Conservation (phyloP, 176 grass and related monocot species). For the Alloteropsis semialata region DNA sequence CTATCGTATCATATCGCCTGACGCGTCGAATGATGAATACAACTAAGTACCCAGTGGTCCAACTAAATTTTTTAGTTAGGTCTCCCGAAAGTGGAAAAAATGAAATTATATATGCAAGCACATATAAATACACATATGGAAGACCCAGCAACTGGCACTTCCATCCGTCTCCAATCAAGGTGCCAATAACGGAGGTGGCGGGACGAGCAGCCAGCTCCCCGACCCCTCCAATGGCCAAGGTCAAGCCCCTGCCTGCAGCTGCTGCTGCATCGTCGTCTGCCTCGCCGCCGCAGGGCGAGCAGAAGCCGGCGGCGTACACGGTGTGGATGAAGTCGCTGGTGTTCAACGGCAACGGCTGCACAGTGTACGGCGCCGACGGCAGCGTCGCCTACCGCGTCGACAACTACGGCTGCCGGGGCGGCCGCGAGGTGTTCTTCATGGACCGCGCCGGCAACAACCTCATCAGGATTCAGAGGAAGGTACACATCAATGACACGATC, state of each 20-base stretch:
- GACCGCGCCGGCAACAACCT: constrained; percentile 48
- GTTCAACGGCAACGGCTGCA: constrained; percentile 69
- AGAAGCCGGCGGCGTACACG: constrained; percentile 39
- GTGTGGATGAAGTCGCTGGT: constrained; percentile 91
- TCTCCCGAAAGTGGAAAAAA: neutral
- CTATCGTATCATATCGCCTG: constrained; percentile 18
- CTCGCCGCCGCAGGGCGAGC: neutral
- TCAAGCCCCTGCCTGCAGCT: constrained; percentile 3
- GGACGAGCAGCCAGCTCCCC: neutral
- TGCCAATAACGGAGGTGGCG: neutral
- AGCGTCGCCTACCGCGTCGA: constrained; percentile 62
- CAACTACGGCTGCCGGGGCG: constrained; percentile 61
- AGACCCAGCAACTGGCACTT: neutral
- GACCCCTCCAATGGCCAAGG: constrained; percentile 12
- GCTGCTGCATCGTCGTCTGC: neutral
- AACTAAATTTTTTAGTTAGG: neutral
- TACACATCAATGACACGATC: neutral
- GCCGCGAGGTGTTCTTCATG: constrained; percentile 64
- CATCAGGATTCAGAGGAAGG: constrained; percentile 49
- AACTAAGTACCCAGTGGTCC: neutral
- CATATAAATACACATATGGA: neutral
- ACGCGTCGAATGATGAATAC: constrained; percentile 5
- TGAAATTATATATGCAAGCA: neutral
- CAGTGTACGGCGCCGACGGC: constrained; percentile 66
- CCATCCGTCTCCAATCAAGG: neutral